Evolutionary conservation across 2,329 filamentous ascomycete genomes (phyloP).

Genomic region (Grosmannia clavigera): DNA sequence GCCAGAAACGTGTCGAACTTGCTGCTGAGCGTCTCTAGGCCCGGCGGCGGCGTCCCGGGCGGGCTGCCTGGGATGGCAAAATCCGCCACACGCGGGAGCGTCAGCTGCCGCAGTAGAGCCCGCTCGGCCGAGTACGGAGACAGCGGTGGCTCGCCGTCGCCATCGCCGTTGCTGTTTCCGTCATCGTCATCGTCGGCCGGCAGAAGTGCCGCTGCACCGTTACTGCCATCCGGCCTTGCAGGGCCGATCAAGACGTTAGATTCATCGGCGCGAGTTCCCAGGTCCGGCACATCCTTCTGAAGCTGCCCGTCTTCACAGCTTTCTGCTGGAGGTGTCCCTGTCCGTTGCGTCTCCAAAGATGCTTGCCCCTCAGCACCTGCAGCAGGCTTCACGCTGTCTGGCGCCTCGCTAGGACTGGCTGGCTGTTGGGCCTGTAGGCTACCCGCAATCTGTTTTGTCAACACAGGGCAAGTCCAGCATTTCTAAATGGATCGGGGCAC

Average conservation of each 20-base stretch:
- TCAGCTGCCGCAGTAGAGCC: conserved; percentile 55
- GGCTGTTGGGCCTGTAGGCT: no score
- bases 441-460: no score
- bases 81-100: conserved; percentile 58
- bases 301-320: neutral
- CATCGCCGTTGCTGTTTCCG: conserved; percentile 3
- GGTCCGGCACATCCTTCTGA: neutral
- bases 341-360: no score
- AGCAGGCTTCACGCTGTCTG: no score
- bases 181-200: conserved; percentile 1
- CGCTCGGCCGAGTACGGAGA: conserved; percentile 60
- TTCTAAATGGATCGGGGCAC: no score
- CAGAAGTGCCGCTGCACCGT: neutral
- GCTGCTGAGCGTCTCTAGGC: conserved; percentile 33
- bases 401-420: no score
- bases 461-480: no score
- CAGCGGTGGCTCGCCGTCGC: conserved; percentile 16
- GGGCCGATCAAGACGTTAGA: conserved; percentile 8
- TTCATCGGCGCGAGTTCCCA: neutral
- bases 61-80: conserved; percentile 65
- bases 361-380: no score
- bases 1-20: conserved; percentile 65
- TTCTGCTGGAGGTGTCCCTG: neutral
- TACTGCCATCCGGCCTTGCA: conserved; percentile 5
- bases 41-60: conserved; percentile 42